Conservation (phyloP, 73 alveolate genomes). For the Paramecium pentaurelia region DNA sequence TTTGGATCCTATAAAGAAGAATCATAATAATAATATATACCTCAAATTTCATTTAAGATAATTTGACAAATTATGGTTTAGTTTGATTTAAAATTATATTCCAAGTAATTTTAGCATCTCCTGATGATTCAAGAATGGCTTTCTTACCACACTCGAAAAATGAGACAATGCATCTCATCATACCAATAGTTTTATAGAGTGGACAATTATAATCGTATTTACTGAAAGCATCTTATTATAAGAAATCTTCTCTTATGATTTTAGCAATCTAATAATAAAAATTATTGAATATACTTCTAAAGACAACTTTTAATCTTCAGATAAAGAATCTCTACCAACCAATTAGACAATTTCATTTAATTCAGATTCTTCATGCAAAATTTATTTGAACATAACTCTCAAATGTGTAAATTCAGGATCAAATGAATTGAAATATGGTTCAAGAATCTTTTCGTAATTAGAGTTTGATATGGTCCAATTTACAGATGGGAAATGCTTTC, state of each 20-base stretch:
- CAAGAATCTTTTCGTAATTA: slow-evolving; percentile 90
- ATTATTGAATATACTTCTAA: slow-evolving; percentile 71
- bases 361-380: slow-evolving; percentile 96
- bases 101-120: slow-evolving; percentile 86
- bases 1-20: slow-evolving; percentile 57
- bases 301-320: slow-evolving; percentile 95
- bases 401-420: slow-evolving; percentile 96
- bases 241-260: slow-evolving; percentile 95
- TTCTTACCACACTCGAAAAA: slow-evolving; percentile 84
- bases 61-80: slow-evolving; percentile 70
- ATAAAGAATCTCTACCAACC: slow-evolving; percentile 98
- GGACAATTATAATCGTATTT: slow-evolving; percentile 96
- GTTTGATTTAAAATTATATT: slow-evolving; percentile 66
- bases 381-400: slow-evolving; percentile 89
- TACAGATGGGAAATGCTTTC: slow-evolving; percentile 99
- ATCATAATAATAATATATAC: background rate
- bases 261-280: slow-evolving; percentile 72
- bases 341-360: slow-evolving; percentile 98
- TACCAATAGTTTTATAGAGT: slow-evolving; percentile 89
- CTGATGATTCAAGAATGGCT: slow-evolving; percentile 78
- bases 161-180: slow-evolving; percentile 89
- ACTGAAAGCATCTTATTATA: slow-evolving; percentile 97
- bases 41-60: slow-evolving; percentile 79
- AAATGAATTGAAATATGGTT: slow-evolving; percentile 85
- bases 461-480: slow-evolving; percentile 97